Conservation (phyloP, 2,329 filamentous ascomycete genomes). For the Arthrobotrys iridis region DNA sequence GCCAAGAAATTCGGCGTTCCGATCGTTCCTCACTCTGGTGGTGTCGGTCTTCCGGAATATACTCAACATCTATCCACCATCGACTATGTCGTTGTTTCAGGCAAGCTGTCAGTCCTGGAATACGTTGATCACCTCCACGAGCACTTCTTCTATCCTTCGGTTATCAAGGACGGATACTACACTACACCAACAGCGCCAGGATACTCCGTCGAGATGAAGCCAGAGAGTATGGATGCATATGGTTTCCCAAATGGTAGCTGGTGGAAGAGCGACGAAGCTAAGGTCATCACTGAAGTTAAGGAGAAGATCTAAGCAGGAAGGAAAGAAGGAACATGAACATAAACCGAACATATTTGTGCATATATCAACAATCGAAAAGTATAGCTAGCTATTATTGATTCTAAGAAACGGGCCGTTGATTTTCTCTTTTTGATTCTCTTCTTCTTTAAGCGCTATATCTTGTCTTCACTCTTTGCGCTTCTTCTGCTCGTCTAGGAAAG, state of each 20-base stretch:
- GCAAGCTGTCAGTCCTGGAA: slow-evolving; percentile 83
- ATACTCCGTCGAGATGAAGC: slow-evolving; percentile 94
- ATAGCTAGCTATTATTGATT: slow-evolving; percentile 10
- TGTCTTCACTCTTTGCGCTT: background rate
- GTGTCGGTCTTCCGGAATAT: slow-evolving; percentile 91
- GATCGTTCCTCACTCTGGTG: slow-evolving; percentile 87
- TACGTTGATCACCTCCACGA: slow-evolving; percentile 94
- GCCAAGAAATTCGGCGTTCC: slow-evolving; percentile 78
- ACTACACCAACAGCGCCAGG: slow-evolving; percentile 83
- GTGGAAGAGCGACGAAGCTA: slow-evolving; percentile 86
- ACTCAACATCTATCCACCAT: slow-evolving; percentile 92
- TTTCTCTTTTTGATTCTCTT: background rate
- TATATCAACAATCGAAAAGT: slow-evolving; percentile 10
- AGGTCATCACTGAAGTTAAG: slow-evolving; percentile 71
- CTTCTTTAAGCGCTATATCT: background rate
- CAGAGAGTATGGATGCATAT: slow-evolving; percentile 82
- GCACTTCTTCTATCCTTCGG: slow-evolving; percentile 84
- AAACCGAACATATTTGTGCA: too few relatives aligned
- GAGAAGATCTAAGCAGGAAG: slow-evolving; percentile 59
- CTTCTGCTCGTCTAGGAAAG: slow-evolving; percentile 33
- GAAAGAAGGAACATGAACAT: too few relatives aligned
- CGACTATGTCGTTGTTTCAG: slow-evolving; percentile 87
- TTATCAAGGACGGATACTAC: slow-evolving; percentile 86
- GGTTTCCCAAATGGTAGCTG: slow-evolving; percentile 83
- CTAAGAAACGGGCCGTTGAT: background rate